phyloP scores from a whole-genome alignment of 1,284 basidiomycete genomes.

The Ustilago shanxiensis region DNA sequence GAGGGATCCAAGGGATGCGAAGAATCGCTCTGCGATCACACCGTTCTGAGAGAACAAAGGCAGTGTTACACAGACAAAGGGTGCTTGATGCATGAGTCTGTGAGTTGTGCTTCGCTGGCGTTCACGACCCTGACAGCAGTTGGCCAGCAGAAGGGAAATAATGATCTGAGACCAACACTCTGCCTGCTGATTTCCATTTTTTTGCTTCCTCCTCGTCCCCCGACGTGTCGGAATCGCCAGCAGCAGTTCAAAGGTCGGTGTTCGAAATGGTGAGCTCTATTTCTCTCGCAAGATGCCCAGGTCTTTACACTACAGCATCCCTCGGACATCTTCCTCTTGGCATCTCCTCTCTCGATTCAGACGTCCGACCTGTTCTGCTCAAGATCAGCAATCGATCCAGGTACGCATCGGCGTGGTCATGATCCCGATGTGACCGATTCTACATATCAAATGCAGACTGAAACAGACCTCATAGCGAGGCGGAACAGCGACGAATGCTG shows the following conservation, averaged over 20 bases:
- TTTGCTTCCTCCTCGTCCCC: neutral
- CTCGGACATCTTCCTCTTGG: neutral
- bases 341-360: neutral
- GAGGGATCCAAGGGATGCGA: neutral
- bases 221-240: slow-evolving; percentile 9
- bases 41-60: neutral
- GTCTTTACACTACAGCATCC: neutral
- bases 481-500: too few species aligned
- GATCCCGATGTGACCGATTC: neutral
- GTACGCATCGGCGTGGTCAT: neutral
- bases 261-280: neutral
- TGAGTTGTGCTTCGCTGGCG: slow-evolving; percentile 8
- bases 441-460: neutral
- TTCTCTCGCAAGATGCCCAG: neutral
- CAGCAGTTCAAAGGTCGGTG: neutral
- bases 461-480: too few species aligned
- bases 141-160: neutral
- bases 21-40: neutral
- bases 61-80: too few species aligned
- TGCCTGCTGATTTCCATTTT: too few species aligned
- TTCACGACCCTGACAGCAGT: slow-evolving; percentile 5
- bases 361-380: neutral
- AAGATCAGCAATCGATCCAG: too few species aligned
- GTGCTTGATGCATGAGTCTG: neutral
- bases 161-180: slow-evolving; percentile 27